These are phyloP conservation scores for Drechslerella stenobrocha DNA, from an alignment of 2,329 filamentous ascomycete species.

Conservation along the genomic window DNA sequence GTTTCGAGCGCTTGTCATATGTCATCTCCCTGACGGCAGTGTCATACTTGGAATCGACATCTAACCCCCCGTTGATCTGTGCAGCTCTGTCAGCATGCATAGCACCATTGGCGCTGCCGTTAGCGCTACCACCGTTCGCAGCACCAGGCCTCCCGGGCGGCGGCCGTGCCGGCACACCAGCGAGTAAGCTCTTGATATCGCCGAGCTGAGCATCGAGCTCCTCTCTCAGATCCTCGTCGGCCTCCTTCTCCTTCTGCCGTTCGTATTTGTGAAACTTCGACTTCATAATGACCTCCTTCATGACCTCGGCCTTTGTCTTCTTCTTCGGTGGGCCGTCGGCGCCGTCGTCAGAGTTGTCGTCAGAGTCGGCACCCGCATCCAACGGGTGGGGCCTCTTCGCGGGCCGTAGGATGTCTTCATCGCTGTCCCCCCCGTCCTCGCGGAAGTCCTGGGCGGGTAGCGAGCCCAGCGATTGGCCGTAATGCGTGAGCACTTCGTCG, in stretches of 20 bases:
- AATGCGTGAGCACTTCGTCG: conserved; percentile 76
- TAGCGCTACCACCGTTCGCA: conserved; percentile 52
- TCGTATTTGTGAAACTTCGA: conserved; percentile 95
- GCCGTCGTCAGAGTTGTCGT: conserved; percentile 60
- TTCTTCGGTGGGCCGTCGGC: conserved; percentile 73
- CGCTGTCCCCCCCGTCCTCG: conserved; percentile 72
- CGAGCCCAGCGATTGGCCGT: conserved; percentile 71
- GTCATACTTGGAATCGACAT: conserved; percentile 71
- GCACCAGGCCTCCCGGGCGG: conserved; percentile 55
- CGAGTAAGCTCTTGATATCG: conserved; percentile 73
- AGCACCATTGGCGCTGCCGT: conserved; percentile 51
- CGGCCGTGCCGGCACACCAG: conserved; percentile 56
- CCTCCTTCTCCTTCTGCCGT: conserved; percentile 86
- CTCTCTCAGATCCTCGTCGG: conserved; percentile 82
- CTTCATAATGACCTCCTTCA: conserved; percentile 97
- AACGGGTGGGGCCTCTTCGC: conserved; percentile 59
- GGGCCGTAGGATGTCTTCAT: conserved; percentile 62
- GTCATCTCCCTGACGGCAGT: conserved; percentile 77
- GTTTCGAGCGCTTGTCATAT: conserved; percentile 80
- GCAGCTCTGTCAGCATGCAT: conserved; percentile 64
- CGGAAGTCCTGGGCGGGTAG: conserved; percentile 73
- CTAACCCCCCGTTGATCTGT: conserved; percentile 55
- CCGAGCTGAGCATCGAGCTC: conserved; percentile 82
- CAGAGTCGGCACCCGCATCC: conserved; percentile 60
- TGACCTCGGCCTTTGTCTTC: conserved; percentile 94